Base-by-base conservation (phyloP, 2,329 filamentous ascomycete genomes). In the Penicillium sp. region DNA sequence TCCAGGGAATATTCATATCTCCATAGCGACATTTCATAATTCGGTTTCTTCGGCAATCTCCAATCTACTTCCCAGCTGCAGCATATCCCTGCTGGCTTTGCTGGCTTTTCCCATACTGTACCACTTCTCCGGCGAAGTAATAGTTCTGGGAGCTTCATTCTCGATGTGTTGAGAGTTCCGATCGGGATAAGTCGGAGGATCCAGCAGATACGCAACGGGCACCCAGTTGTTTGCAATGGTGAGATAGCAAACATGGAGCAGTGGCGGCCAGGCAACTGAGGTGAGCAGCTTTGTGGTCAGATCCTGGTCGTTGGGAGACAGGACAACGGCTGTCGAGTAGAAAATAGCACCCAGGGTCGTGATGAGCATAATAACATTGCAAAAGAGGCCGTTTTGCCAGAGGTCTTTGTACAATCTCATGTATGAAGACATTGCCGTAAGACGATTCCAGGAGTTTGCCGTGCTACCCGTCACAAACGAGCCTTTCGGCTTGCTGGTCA, bases 381-480 rank as follows among this genome's bases (percentile, higher is more conserved):
- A 58, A 13, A 59, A 47, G 26, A 67, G 49, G 9, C 67, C 63
- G 6, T 62, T 64, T 11, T 59, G 51, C 49, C 58, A 57, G 2
- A 63, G 29, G 46, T 68, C 64, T 10, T 48, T 56, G 37, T 59
- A 55, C 2, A 65, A 13, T 22, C 49, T 62, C 42, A 39, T 50
- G 13, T 49, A 45, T 0, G 43, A 31, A 0, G 63, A 58, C 1
- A 54, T 43, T 11, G 56, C 35, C 0, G 54, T 50, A 22, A 31
- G n/a, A 16, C 47, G 57, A 27, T 69, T 70, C 57, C 62, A 68
- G 0, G 66, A 58, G 45, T 71, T 71, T 2, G 58, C 59, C 3
- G 54, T 64, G 56, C 68, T 70, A 13, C 69, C 69, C 1, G 69
- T 71, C 3, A 71, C 66, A 31, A 70, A 69, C 6, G 69, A 71